Percentiles rank a stretch among this genome's conserved stretches.
Evolutionary conservation across 2,329 filamentous ascomycete genomes (phyloP).

Genomic region (Cladosporium cucumerinum): DNA sequence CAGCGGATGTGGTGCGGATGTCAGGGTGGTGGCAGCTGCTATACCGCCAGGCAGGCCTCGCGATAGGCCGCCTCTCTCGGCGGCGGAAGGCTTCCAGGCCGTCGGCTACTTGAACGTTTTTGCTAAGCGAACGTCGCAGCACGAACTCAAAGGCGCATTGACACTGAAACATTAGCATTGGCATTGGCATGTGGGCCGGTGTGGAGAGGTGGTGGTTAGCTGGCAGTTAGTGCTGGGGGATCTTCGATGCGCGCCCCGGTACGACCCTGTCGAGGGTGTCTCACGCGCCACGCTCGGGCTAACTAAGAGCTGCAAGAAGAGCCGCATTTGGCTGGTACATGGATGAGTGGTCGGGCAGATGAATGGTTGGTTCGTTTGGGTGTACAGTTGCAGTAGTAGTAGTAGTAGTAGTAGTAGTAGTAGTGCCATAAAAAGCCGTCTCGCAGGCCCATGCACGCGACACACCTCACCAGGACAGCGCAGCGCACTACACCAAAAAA

Average conservation of each 20-base stretch:
- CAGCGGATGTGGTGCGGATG: not conserved
- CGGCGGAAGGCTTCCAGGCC: constrained; percentile 3
- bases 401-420: no score
- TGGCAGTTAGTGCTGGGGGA: not conserved
- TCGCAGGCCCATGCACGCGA: not conserved
- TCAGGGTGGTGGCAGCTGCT: not conserved
- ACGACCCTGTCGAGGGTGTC: not conserved
- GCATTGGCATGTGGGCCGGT: not conserved
- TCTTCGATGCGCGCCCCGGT: not conserved
- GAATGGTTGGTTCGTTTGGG: not conserved
- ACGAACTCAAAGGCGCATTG: not conserved
- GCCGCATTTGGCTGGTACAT: not conserved
- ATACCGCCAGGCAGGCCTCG: not conserved
- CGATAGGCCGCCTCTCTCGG: not conserved
- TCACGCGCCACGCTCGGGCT: not conserved
- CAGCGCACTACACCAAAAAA: not conserved
- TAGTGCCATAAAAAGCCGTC: no score
- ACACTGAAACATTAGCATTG: no score
- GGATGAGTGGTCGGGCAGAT: not conserved
- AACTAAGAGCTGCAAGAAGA: not conserved
- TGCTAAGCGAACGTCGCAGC: not conserved
- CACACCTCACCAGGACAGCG: not conserved
- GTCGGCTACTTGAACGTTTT: not conserved
- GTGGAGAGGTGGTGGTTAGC: not conserved
- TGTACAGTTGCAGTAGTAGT: not conserved